Conservation (phyloP, 2,329 filamentous ascomycete genomes). For the Fusarium pseudonygamai region DNA sequence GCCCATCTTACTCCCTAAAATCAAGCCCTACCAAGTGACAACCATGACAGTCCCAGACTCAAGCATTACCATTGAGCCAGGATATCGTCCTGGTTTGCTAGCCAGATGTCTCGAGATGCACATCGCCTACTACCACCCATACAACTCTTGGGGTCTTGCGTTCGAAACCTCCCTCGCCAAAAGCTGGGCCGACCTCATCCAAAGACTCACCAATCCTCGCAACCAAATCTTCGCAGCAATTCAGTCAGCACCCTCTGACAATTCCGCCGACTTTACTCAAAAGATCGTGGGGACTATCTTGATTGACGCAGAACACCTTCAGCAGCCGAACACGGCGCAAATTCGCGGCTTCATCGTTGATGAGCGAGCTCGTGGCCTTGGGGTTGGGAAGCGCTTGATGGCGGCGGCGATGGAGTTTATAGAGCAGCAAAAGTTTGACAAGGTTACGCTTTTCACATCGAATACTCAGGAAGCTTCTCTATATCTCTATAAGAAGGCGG, state of each 20-base stretch:
- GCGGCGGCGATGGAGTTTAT: constrained; percentile 21
- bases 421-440: constrained; percentile 1
- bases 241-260: not conserved
- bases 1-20: accelerated
- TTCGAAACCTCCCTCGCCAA: constrained; percentile 26
- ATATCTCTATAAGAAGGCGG: constrained; percentile 13
- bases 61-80: constrained; percentile 5
- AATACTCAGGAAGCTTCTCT: not conserved
- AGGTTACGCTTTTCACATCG: constrained; percentile 8
- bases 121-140: constrained; percentile 23
- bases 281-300: constrained; percentile 17
- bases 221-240: constrained; percentile 27
- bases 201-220: constrained; percentile 17
- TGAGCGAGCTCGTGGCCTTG: constrained; percentile 18
- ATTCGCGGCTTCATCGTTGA: constrained; percentile 31
- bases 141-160: constrained; percentile 12
- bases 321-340: not conserved
- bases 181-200: constrained; percentile 24
- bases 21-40: not conserved
- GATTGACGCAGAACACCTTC: constrained; percentile 14
- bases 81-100: constrained; percentile 27
- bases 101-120: constrained; percentile 31
- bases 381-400: constrained; percentile 11
- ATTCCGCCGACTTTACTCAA: not conserved
- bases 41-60: not conserved